Base-by-base conservation (phyloP, 2,329 filamentous ascomycete genomes). In the Dactylellina sp. region DNA sequence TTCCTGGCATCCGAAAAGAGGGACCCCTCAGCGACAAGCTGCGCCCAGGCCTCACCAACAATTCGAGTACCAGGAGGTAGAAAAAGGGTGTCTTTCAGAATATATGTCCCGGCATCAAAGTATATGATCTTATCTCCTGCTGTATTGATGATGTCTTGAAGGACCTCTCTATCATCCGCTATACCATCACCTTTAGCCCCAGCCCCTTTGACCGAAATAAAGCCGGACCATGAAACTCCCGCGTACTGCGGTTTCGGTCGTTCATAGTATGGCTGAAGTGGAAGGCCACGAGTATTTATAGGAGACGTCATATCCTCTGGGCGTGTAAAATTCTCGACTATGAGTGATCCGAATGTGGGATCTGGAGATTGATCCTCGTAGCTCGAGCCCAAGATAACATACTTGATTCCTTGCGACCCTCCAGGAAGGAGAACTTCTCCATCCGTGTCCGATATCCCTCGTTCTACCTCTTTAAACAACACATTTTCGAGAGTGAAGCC, bases 41-140 rank as follows among this genome's bases (percentile, higher is more conserved):
- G 77, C 0, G 77, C 75, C 79, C 79, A 83, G 3, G 76, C 72
- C 76, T 83, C 81, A 2, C 83, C 82, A 0, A 82, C 79, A 25
- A 83, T 79, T 52, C 77, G 81, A 1, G 79, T 64, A 12, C 83
- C 83, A 5, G 81, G 79, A 0, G 84, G 84, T 28, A 86, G 77
- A 18, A 81, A 80, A 16, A 86, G 77, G 0, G 85, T 86, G 14
- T 77, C 78, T 1, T 82, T 85, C 16, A 87, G 81, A 52, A 81
- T 81, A 80, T 88, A 89, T 7, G 84, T 80, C 52, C 87, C 87
- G 75, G 84, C 82, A 78, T 88, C 86, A 71, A 89, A 82, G 81
- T 84, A 88, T 7, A 87, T 79, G 53, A 89, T 82, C 71, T 85
- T 83, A 18, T 82, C 82, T 1, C 7, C 44, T 2, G 87, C 86